phyloP scores from a whole-genome alignment of 2,329 filamentous ascomycete genomes.

The Colletotrichum endophyticum region DNA sequence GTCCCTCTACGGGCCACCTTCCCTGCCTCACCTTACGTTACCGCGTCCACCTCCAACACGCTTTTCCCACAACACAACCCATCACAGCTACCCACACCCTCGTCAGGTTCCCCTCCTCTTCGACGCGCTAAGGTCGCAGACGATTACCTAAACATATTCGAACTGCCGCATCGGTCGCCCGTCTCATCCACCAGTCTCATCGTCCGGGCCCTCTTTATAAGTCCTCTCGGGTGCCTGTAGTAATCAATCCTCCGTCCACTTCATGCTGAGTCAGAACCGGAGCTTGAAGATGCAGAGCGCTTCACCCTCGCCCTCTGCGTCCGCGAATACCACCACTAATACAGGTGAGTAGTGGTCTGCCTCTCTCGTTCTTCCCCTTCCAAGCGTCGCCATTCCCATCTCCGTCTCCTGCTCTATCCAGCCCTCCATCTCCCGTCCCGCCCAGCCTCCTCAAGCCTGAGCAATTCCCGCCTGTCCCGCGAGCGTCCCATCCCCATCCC shows the following conservation, averaged over 20 bases:
- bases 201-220: slow-evolving; percentile 22
- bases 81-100: slow-evolving; percentile 6
- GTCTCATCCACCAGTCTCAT: slow-evolving; percentile 17
- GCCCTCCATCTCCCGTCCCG: neutral
- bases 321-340: slow-evolving; percentile 21
- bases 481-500: neutral
- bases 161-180: slow-evolving; percentile 20
- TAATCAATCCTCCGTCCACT: slow-evolving; percentile 22
- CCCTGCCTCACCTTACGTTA: slow-evolving; percentile 13
- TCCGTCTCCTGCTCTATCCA: neutral
- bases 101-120: slow-evolving; percentile 19
- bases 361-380: slow-evolving; percentile 5
- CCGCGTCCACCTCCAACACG: neutral
- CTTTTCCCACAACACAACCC: neutral
- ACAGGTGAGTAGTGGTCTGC: slow-evolving; percentile 14
- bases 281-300: slow-evolving; percentile 24
- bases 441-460: neutral
- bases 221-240: slow-evolving; percentile 19
- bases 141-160: slow-evolving; percentile 20
- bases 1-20: neutral
- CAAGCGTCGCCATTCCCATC: neutral
- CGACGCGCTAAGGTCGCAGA: slow-evolving; percentile 20
- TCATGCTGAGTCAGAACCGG: slow-evolving; percentile 25
- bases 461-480: neutral
- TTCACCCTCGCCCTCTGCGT: slow-evolving; percentile 20